Percentiles rank a stretch among this genome's conserved stretches.
These are phyloP conservation scores for Yamadazyma dushanensis DNA, from an alignment of 1,139 yeast species.

Conservation along the genomic window DNA sequence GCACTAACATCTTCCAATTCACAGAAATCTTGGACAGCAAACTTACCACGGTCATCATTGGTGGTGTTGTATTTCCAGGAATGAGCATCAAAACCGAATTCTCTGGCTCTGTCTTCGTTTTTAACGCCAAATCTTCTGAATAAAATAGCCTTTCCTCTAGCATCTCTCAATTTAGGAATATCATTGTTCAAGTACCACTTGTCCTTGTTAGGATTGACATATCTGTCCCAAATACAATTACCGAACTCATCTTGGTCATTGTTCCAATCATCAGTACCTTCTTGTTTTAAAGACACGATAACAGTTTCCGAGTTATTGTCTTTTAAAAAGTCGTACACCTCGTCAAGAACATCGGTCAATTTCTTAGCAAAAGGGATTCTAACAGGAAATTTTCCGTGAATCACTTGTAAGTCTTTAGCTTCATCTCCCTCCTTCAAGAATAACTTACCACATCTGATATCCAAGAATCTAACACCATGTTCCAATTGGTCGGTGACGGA, in stretches of 20 bases:
- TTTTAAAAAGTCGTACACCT: conserved; percentile 58
- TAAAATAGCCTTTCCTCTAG: conserved; percentile 65
- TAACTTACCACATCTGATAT: conserved; percentile 63
- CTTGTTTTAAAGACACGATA: conserved; percentile 70
- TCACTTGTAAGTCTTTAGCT: conserved; percentile 61
- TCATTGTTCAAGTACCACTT: conserved; percentile 61
- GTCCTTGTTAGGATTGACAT: conserved; percentile 49
- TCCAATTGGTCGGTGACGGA: conserved; percentile 61
- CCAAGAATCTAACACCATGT: conserved; percentile 74
- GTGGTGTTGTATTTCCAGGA: conserved; percentile 69
- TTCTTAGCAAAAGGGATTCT: conserved; percentile 58
- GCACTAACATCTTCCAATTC: conserved; percentile 57
- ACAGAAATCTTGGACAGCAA: conserved; percentile 75
- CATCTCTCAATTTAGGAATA: conserved; percentile 60
- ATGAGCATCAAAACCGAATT: conserved; percentile 68
- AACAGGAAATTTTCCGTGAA: conserved; percentile 79
- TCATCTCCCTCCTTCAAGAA: conserved; percentile 49
- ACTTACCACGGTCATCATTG: conserved; percentile 60
- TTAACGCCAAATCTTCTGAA: conserved; percentile 72
- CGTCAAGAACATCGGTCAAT: conserved; percentile 49
- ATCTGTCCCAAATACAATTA: conserved; percentile 61
- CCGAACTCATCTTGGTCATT: conserved; percentile 65
- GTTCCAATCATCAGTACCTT: conserved; percentile 69
- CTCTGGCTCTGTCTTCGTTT: conserved; percentile 39
- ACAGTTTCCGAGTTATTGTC: conserved; percentile 59